phyloP scores from a whole-genome alignment of 2,329 filamentous ascomycete genomes.

The Colletotrichum costaricense region DNA sequence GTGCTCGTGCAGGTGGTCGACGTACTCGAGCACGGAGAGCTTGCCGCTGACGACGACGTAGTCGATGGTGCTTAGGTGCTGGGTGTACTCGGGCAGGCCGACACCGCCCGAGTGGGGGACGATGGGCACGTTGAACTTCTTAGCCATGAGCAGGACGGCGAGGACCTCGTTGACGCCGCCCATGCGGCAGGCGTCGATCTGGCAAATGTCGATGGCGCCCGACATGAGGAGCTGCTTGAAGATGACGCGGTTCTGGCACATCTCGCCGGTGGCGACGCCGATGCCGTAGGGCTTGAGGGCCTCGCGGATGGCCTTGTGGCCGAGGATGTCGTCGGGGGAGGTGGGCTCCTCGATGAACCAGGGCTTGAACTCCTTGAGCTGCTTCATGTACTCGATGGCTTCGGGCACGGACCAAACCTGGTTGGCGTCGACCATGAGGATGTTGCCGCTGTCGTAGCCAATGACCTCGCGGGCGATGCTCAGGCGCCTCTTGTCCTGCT shows the following conservation, averaged over 20 bases:
- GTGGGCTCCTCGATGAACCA: conserved; percentile 98
- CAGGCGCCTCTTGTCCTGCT: conserved; percentile 77
- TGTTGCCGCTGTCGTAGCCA: conserved; percentile 83
- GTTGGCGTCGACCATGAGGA: conserved; percentile 94
- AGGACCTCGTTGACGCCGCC: conserved; percentile 93
- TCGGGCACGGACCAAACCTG: conserved; percentile 93
- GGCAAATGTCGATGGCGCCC: conserved; percentile 87
- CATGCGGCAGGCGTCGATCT: conserved; percentile 90
- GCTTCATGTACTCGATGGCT: conserved; percentile 86
- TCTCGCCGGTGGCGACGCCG: conserved; percentile 91
- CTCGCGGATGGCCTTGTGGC: conserved; percentile 86
- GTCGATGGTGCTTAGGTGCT: conserved; percentile 92
- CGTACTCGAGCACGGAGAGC: conserved; percentile 87
- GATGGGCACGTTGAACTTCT: conserved; percentile 82
- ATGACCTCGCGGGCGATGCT: conserved; percentile 82
- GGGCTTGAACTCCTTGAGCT: conserved; percentile 84
- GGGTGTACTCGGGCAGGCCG: conserved; percentile 91
- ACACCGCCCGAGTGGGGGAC: conserved; percentile 93
- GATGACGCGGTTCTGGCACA: conserved; percentile 94
- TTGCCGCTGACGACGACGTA: conserved; percentile 89
- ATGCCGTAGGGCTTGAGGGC: conserved; percentile 81
- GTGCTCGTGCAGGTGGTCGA: conserved; percentile 94
- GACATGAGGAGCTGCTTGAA: conserved; percentile 91
- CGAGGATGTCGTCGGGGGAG: conserved; percentile 88
- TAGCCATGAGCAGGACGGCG: conserved; percentile 88